These are phyloP conservation scores for Phytophthora megakarya DNA, from an alignment of 352 stramenopile genomes.

Conservation along the genomic window DNA sequence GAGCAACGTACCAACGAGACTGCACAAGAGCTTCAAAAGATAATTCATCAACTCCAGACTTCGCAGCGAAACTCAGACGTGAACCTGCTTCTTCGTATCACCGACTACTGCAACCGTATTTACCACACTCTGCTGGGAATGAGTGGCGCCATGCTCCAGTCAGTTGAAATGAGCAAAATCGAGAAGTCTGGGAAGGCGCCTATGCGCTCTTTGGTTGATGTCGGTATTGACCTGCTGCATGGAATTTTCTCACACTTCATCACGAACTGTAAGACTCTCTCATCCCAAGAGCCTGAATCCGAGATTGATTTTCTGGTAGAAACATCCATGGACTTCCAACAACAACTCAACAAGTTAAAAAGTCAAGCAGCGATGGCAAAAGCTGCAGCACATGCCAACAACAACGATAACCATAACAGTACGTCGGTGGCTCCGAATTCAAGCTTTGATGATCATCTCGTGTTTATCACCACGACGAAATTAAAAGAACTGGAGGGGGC, in stretches of 20 bases:
- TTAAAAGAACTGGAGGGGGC: slow-evolving; percentile 40
- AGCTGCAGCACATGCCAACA: slow-evolving; percentile 16
- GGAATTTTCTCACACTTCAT: slow-evolving; percentile 47
- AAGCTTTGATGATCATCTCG: slow-evolving; percentile 48
- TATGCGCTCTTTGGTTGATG: slow-evolving; percentile 33
- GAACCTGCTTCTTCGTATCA: slow-evolving; percentile 35
- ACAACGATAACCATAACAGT: slow-evolving; percentile 13
- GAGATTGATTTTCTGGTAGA: slow-evolving; percentile 40
- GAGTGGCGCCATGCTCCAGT: slow-evolving; percentile 50
- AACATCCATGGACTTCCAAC: slow-evolving; percentile 42
- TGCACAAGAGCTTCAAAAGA: slow-evolving; percentile 37
- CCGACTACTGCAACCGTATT: slow-evolving; percentile 40
- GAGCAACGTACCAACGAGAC: slow-evolving; percentile 51
- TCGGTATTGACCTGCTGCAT: slow-evolving; percentile 48
- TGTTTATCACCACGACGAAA: slow-evolving; percentile 42
- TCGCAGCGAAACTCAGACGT: slow-evolving; percentile 25
- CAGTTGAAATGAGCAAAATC: slow-evolving; percentile 43
- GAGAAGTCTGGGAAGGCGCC: slow-evolving; percentile 20
- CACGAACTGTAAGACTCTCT: slow-evolving; percentile 20
- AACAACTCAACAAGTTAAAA: slow-evolving; percentile 58
- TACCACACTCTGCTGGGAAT: slow-evolving; percentile 60
- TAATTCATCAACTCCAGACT: slow-evolving; percentile 38
- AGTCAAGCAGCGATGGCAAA: slow-evolving; percentile 50
- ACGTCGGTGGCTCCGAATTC: slow-evolving; percentile 15
- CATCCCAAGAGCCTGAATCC: slow-evolving; percentile 18